Evolutionary conservation across 768 basidiomycete species (phyloP), one percentile per base, ranked within the genome.

Genomic region (Boletus edulis): DNA sequence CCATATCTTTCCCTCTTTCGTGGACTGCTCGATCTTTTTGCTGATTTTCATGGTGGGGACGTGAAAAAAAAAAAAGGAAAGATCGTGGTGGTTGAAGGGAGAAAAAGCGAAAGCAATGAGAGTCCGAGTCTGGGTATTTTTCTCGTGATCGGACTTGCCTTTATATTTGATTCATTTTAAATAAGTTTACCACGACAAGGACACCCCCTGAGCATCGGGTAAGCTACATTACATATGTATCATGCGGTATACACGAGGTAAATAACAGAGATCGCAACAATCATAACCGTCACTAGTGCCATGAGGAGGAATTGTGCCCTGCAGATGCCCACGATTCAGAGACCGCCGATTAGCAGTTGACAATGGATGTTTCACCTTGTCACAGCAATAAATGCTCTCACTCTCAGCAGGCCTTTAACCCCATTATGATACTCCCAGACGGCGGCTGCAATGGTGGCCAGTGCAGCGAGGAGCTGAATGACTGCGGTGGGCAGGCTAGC

Each of bases 21-120:
- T 76, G 46, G 91, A 91, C 71, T 91, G 85, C 59, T 86, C 80
- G 43, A 98, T 91, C 78, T 96, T 98, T 73, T 94, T 84, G 63
- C 87, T 93, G 72, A 98, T 92, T 83, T 89, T 96, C 93, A 97
- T 97, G 73, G 42, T 40, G 49, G 41, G 34, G 42, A 13, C 12
- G 63, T 63, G 64, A 20, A 20, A 20, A 20, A n/a, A 59, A 58
- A 34, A 24, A 56, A 67, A 52, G 60, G 17, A 57, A 59, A 60
- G 59, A 59, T 54, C 50, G 65, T 62, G 60, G 56, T 59, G 56
- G 49, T 14, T 3, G 48, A 47, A 51, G 20, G 8, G 49, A 49
- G 48, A 56, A 35, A 53, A 43, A 44, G 37, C n/a, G 40, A 55
- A 52, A 38, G 38, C 3, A 22, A 32, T 5, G 32, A 14, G 14